Evolutionary conservation across 306 rosid genomes (phyloP), one percentile per base, ranked within the genome.

Genomic region (Castanea crenata): DNA sequence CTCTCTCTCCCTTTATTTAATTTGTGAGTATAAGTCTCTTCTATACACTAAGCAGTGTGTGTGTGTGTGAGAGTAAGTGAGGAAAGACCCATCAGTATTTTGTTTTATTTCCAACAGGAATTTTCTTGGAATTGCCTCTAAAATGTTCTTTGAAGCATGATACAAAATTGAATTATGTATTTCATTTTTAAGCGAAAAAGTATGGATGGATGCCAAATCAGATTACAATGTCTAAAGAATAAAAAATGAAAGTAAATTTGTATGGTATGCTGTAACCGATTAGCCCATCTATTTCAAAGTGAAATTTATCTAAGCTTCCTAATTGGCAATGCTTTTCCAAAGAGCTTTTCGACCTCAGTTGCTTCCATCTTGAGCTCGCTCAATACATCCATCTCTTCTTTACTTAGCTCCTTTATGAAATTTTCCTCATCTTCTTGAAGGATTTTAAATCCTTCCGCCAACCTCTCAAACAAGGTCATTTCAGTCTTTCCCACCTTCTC

Each of bases 301-400:
- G 23, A 62, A 51, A 79, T 71, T 78, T 84, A 95, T 80, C 96
- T 88, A 31, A 95, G 83, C 85, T 88, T 95, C 87, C 98, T 86
- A 52, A 93, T 21, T 3, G 99, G 90, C 83, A 93, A 85, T 49
- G 97, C 87, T 73, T 79, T 67, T 65, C 98, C 98, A 74, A 95
- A 95, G 72, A 90, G 91, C 74, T 86, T 79, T 80, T 87, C 98
- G 55, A 91, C 91, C 88, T 95, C 93, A 11, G 29, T 55, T 7
- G 97, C 98, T 86, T 91, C 98, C 97, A 95, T 83, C 85, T 91
- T 82, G 55, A 95, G 94, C 76, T 87, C 81, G 55, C 75, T 62
- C 61, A 95, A 79, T 74, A 90, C 4, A 23, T 95, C 94, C 90
- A 71, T 86, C 84, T 95, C 99, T 88, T 95, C 98, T 84, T 89